A percentile compares a stretch with the other conserved stretches of the same genome.
phyloP scores from a whole-genome alignment of 345 rosid species.

The Alliaria petiolata region DNA sequence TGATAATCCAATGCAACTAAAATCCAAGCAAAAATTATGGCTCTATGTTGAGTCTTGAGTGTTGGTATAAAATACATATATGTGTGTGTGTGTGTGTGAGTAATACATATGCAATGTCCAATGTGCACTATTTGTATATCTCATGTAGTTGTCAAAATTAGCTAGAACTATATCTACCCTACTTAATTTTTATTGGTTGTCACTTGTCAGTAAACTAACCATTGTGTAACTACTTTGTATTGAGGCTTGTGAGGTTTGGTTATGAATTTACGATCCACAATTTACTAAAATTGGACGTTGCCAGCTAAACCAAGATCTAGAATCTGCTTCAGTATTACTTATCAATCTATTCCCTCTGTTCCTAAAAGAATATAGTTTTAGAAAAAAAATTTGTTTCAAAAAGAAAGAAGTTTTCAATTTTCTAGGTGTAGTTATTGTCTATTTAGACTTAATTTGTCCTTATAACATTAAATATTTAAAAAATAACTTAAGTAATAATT shows the following conservation, averaged over 20 bases:
- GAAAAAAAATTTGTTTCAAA: too few relatives aligned
- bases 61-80: conserved; percentile 19
- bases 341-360: not conserved
- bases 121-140: not conserved
- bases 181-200: conserved; percentile 37
- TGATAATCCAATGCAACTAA: conserved; percentile 30
- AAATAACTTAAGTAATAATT: too few relatives aligned
- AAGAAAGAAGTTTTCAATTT: too few relatives aligned
- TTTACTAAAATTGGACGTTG: not conserved
- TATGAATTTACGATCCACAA: not conserved
- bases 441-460: too few relatives aligned
- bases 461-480: too few relatives aligned
- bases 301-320: not conserved
- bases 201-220: conserved; percentile 47
- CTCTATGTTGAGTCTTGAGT: conserved; percentile 26
- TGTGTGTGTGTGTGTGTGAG: not conserved
- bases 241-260: not conserved
- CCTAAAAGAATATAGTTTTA: too few relatives aligned
- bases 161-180: conserved; percentile 6
- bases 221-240: conserved; percentile 6
- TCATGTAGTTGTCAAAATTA: conserved; percentile 19
- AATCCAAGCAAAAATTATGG: conserved; percentile 10
- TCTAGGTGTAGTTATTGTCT: too few relatives aligned
- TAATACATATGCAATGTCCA: not conserved
- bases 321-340: not conserved